Conservation (phyloP, 495 filamentous ascomycete species). For the Hypoxylon fragiforme region DNA sequence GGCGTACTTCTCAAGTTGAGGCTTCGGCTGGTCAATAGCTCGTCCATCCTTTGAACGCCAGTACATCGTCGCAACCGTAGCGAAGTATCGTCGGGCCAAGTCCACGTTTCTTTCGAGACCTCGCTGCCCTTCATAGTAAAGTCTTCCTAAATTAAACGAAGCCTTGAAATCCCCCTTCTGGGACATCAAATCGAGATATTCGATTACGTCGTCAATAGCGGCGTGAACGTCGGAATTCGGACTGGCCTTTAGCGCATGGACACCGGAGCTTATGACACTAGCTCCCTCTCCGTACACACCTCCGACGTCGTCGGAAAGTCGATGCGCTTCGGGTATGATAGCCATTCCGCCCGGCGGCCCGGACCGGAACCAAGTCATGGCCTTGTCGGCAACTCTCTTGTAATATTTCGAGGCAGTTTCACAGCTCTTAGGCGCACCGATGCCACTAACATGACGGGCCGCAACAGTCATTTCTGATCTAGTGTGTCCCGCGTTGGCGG, state of each 20-base stretch:
- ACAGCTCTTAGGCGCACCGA: constrained; percentile 83
- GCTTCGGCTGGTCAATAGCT: constrained; percentile 48
- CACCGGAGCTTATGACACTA: constrained; percentile 86
- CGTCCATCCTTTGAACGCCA: constrained; percentile 69
- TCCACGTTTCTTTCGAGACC: constrained; percentile 72
- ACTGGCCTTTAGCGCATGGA: constrained; percentile 72
- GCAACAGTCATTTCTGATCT: constrained; percentile 92
- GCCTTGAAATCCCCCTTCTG: constrained; percentile 92
- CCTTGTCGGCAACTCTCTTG: constrained; percentile 91
- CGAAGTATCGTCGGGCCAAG: constrained; percentile 80
- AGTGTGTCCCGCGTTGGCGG: constrained; percentile 80
- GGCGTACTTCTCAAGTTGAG: constrained; percentile 75
- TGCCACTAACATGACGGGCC: constrained; percentile 82
- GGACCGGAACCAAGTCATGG: constrained; percentile 78
- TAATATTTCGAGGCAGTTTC: constrained; percentile 85
- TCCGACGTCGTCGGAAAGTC: constrained; percentile 84
- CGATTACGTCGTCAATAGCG: constrained; percentile 87
- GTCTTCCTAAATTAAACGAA: constrained; percentile 82
- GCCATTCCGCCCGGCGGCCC: constrained; percentile 87
- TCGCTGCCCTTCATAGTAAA: constrained; percentile 88
- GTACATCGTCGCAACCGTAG: constrained; percentile 77
- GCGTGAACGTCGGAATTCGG: constrained; percentile 74
- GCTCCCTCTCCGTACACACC: constrained; percentile 96
- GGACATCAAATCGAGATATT: constrained; percentile 92
- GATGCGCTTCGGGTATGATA: constrained; percentile 74